These are phyloP conservation scores for Pythium aquatile DNA, from an alignment of 352 stramenopile genomes.

Conservation along the genomic window DNA sequence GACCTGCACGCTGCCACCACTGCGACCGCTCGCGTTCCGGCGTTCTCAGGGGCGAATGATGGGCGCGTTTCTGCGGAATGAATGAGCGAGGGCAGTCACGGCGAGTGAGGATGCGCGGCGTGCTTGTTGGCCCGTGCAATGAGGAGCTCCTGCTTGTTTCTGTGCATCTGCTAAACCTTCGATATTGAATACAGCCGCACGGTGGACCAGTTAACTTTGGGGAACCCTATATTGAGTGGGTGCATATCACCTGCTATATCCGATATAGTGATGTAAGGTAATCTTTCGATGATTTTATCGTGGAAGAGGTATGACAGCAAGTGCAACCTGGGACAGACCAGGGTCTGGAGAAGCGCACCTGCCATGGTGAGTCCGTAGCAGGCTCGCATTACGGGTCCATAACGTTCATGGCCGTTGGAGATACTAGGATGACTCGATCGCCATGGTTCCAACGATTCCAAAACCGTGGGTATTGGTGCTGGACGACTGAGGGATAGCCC, in stretches of 20 bases:
- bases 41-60: slow-evolving; percentile 5
- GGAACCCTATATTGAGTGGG: neutral
- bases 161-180: neutral
- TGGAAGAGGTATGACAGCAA: slow-evolving; percentile 18
- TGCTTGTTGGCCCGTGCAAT: neutral
- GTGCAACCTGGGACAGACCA: slow-evolving; percentile 18
- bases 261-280: neutral
- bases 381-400: too few relatives aligned
- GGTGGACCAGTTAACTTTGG: slow-evolving; percentile 14
- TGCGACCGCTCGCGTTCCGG: slow-evolving; percentile 3
- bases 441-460: too few relatives aligned
- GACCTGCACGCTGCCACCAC: neutral
- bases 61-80: slow-evolving; percentile 1
- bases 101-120: neutral
- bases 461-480: too few relatives aligned
- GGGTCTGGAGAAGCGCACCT: neutral
- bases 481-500: too few relatives aligned
- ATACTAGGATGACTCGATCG: too few relatives aligned
- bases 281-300: slow-evolving; percentile 11
- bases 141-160: slow-evolving; percentile 7
- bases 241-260: neutral
- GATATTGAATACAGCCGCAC: neutral
- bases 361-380: neutral
- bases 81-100: neutral
- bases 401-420: too few relatives aligned